phyloP scores from a whole-genome alignment of 305 asterid genomes.

The Withania somnifera region DNA sequence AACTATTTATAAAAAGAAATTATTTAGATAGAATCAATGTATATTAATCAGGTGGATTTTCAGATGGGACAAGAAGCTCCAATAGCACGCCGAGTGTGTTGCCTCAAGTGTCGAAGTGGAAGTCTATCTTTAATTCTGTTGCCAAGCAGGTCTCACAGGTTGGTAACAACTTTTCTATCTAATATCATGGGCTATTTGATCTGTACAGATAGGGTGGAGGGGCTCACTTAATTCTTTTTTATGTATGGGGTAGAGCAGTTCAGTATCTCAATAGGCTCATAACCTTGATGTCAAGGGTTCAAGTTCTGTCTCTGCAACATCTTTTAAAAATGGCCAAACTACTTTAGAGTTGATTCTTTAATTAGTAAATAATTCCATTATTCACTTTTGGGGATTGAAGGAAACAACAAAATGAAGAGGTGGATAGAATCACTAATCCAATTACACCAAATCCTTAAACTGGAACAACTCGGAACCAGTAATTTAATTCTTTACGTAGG shows the following conservation, averaged over 20 bases:
- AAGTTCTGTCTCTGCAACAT: neutral
- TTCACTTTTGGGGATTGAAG: neutral
- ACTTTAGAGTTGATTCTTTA: neutral
- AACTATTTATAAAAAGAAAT: neutral
- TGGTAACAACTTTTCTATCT: conserved; percentile 16
- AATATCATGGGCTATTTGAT: neutral
- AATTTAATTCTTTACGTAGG: neutral
- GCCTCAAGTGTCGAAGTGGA: conserved; percentile 74
- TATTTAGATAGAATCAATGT: neutral
- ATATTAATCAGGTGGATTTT: neutral
- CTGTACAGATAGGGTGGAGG: neutral
- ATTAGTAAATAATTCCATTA: neutral
- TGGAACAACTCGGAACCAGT: neutral
- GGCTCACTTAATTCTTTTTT: neutral
- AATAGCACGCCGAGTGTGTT: conserved; percentile 34
- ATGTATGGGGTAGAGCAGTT: neutral
- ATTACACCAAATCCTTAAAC: neutral
- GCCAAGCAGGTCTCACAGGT: conserved; percentile 97
- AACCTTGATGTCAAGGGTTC: neutral
- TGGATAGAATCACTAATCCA: neutral
- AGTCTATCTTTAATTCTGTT: conserved; percentile 64
- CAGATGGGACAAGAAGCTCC: conserved; percentile 52
- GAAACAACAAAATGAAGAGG: neutral
- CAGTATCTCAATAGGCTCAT: neutral
- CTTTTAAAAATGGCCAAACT: neutral